Evolutionary conservation across 305 asterid genomes (phyloP).

Genomic region (Caryopteris hybrid): DNA sequence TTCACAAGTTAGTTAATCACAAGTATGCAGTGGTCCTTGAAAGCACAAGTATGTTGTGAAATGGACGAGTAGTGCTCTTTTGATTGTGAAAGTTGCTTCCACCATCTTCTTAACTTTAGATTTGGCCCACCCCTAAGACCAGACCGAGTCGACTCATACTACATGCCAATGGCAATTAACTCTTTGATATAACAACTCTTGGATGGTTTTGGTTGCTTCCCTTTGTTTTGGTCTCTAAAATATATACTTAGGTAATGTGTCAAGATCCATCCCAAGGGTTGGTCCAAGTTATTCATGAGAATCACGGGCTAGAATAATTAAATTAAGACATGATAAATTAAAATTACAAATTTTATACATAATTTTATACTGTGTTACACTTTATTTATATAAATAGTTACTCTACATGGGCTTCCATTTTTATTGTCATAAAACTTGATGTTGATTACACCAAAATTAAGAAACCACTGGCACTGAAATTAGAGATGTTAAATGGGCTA

Average conservation of each 20-base stretch:
- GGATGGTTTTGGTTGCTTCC: not conserved
- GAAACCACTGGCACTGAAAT: no score
- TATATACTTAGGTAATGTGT: not conserved
- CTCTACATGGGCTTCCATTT: no score
- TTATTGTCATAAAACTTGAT: no score
- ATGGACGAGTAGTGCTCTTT: not conserved
- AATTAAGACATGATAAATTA: no score
- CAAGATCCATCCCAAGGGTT: not conserved
- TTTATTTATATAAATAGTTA: no score
- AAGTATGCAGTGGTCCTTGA: not conserved
- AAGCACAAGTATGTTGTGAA: not conserved
- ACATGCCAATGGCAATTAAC: not conserved
- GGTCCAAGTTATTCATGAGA: not conserved
- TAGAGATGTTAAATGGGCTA: no score
- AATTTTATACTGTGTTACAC: no score
- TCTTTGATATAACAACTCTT: not conserved
- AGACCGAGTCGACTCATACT: slow-evolving; percentile 8
- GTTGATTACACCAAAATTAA: no score
- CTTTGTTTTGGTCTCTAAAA: not conserved
- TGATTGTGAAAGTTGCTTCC: slow-evolving; percentile 7
- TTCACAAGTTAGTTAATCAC: no score
- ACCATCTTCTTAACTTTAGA: not conserved
- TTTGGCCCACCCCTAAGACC: slow-evolving; percentile 14
- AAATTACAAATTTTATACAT: no score
- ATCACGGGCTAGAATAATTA: not conserved